Evolutionary conservation across 2,329 filamentous ascomycete genomes (phyloP).

Genomic region (Arthroderma uncinatum): DNA sequence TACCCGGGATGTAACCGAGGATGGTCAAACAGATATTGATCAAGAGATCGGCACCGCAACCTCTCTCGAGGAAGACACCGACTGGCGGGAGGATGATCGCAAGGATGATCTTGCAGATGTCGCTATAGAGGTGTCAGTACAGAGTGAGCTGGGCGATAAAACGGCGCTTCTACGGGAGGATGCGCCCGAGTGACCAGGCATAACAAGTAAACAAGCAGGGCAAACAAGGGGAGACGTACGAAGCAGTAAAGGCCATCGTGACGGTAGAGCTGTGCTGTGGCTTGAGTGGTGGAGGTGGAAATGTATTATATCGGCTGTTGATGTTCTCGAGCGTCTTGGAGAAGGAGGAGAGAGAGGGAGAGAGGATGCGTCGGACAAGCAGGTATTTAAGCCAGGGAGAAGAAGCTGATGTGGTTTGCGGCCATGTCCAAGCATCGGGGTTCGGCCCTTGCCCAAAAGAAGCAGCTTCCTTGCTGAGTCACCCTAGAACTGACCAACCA

Average conservation of each 20-base stretch:
- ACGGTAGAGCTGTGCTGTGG: background rate
- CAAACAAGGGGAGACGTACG: conserved; percentile 30
- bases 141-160: background rate
- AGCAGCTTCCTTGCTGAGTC: background rate
- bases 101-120: conserved; percentile 74
- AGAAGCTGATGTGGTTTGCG: background rate
- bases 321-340: background rate
- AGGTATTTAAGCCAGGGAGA: background rate
- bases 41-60: conserved; percentile 73
- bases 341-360: background rate
- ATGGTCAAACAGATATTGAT: conserved; percentile 89
- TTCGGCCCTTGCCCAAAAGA: no score
- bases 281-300: background rate
- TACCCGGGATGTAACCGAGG: conserved; percentile 65
- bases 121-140: conserved; percentile 35
- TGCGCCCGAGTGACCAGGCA: no score
- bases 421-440: no score
- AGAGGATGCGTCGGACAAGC: background rate
- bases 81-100: conserved; percentile 82
- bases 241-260: conserved; percentile 43
- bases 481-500: background rate
- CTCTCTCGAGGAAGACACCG: conserved; percentile 88
- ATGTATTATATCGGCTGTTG: background rate
- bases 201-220: background rate
- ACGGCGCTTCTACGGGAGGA: background rate